Conservation (phyloP, 2,329 filamentous ascomycete species). For the Aureobasidium subglaciale region DNA sequence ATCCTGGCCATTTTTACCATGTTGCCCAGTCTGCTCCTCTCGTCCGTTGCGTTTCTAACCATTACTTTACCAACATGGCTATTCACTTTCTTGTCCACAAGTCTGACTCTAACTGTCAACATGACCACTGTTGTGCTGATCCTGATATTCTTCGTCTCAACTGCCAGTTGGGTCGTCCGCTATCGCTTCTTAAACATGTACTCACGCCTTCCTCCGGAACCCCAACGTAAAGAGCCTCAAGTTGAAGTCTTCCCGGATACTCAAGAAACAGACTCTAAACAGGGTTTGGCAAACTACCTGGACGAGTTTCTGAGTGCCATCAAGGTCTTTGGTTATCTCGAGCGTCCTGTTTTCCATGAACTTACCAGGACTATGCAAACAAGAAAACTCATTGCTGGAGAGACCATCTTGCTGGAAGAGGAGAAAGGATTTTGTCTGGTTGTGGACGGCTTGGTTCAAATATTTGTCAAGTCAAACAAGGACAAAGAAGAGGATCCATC, state of each 20-base stretch:
- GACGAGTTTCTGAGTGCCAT: conserved; percentile 98
- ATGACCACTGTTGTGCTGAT: conserved; percentile 91
- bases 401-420: conserved; percentile 90
- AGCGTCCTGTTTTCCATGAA: conserved; percentile 95
- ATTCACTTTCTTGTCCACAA: conserved; percentile 84
- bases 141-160: conserved; percentile 68
- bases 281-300: conserved; percentile 88
- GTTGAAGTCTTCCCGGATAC: conserved; percentile 92
- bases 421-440: conserved; percentile 98
- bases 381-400: conserved; percentile 87
- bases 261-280: conserved; percentile 82
- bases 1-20: conserved; percentile 32
- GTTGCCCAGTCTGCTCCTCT: conserved; percentile 60
- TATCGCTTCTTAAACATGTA: conserved; percentile 98
- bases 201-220: conserved; percentile 83
- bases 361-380: conserved; percentile 98
- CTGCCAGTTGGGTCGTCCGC: conserved; percentile 83
- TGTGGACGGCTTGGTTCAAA: conserved; percentile 91
- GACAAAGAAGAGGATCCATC: conserved; percentile 34
- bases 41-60: conserved; percentile 74
- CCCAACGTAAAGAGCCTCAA: conserved; percentile 90
- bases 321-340: conserved; percentile 96
- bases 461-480: conserved; percentile 87
- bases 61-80: conserved; percentile 85
- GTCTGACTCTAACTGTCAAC: conserved; percentile 96